Base-by-base conservation (phyloP, 139 green algal species). In the Astrephomene gubernaculifera region DNA sequence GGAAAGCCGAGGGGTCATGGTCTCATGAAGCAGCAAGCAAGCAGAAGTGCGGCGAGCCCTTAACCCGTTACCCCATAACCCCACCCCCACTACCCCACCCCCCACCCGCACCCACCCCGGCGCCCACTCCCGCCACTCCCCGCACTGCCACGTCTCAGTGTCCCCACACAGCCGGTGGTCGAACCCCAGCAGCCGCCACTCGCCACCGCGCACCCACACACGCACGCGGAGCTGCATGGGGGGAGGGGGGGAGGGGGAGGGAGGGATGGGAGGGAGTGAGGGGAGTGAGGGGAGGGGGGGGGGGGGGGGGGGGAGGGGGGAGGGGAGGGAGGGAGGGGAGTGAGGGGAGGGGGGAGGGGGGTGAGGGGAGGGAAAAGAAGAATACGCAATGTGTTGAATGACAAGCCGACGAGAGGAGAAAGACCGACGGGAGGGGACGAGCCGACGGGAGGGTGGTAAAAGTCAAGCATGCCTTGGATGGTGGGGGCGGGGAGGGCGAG, bases 111-210 rank as follows among this genome's bases (percentile, higher is more conserved):
- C 74, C 12, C 43, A 83, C 76, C 76, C 76, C n/a, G 44, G 3
- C 24, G 27, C 76, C 76, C 76, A 83, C 60, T 83, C 41, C 67
- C 41, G 57, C 82, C 69, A 87, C 44, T 87, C 41, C 36, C 74
- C 82, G 29, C 81, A 83, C 52, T 81, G 36, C 84, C 83, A 91
- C 25, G 73, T 60, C 75, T 92, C 85, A 21, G 31, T 63, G 68
- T 89, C 86, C 5, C 78, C 82, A 74, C 86, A 89, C 82, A 90
- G 41, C 0, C 86, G 86, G 54, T 89, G 86, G 36, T 88, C 53
- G 52, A 90, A 76, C 2, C 65, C 79, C 54, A 87, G 71, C 35
- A 89, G 57, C 35, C 57, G 67, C 86, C 89, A 92, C 24, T 61
- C 86, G 0, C 21, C 7, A 21, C 81, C 45, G 52, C 83, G 83